Conservation (phyloP, 768 basidiomycete species). For the Amanita brunnescens region DNA sequence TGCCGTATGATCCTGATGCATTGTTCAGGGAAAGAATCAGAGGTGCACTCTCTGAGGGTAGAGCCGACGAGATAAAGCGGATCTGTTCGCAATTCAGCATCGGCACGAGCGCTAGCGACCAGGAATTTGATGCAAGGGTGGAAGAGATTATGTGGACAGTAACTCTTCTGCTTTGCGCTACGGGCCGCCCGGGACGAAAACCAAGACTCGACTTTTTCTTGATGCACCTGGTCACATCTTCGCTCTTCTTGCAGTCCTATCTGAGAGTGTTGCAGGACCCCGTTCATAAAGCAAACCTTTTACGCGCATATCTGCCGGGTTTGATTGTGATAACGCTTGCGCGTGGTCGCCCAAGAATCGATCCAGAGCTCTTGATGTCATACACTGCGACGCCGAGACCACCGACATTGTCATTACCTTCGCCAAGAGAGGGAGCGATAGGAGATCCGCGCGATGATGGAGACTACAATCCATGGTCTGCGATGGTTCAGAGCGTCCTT, state of each 20-base stretch:
- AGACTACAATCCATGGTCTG: slow-evolving; percentile 45
- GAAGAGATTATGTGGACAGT: slow-evolving; percentile 44
- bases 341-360: slow-evolving; percentile 48
- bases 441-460: slow-evolving; percentile 28
- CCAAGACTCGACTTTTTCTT: slow-evolving; percentile 51
- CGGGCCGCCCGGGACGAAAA: slow-evolving; percentile 35
- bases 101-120: slow-evolving; percentile 20
- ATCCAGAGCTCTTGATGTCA: slow-evolving; percentile 37
- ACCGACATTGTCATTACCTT: slow-evolving; percentile 14
- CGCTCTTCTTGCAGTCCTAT: slow-evolving; percentile 40
- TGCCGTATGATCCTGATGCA: slow-evolving; percentile 43
- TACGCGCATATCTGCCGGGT: slow-evolving; percentile 33
- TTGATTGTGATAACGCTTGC: slow-evolving; percentile 26
- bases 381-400: slow-evolving; percentile 34
- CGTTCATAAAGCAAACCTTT: slow-evolving; percentile 33
- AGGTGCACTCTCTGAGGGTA: slow-evolving; percentile 26
- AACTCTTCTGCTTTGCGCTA: slow-evolving; percentile 39
- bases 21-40: slow-evolving; percentile 27
- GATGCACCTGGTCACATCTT: slow-evolving; percentile 48
- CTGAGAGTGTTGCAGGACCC: slow-evolving; percentile 23
- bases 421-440: slow-evolving; percentile 16
- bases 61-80: slow-evolving; percentile 35
- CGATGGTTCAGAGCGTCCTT: slow-evolving; percentile 33
- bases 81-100: slow-evolving; percentile 34
- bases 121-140: slow-evolving; percentile 29